A percentile compares a stretch with the other conserved stretches of the same genome.
Evolutionary conservation across 148 eudicot genomes (phyloP).

Genomic region (Camellia granthamiana): DNA sequence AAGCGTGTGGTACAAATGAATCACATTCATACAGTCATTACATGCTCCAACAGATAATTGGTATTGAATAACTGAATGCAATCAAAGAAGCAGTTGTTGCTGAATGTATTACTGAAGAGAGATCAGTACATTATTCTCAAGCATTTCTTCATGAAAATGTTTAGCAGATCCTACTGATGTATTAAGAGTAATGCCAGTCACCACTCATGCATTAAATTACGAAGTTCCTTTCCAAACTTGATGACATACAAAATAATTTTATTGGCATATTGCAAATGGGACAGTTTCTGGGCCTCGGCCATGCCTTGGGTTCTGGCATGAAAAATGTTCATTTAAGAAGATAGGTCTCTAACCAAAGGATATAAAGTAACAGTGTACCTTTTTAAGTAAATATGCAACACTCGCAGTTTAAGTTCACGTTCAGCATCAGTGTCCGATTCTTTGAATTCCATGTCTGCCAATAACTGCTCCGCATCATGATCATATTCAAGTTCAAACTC

Average conservation of each 20-base stretch:
- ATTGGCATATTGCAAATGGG: background rate
- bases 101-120: background rate
- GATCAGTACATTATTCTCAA: background rate
- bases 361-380: constrained; percentile 33
- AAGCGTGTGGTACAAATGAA: background rate
- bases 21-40: background rate
- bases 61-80: background rate
- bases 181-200: background rate
- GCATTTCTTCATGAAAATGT: background rate
- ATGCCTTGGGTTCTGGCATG: background rate
- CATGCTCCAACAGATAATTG: background rate
- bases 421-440: constrained; percentile 78
- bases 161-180: background rate
- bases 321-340: background rate
- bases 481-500: constrained; percentile 92
- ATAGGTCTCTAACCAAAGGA: background rate
- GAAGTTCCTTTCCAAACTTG: background rate
- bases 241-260: background rate
- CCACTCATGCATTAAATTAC: background rate
- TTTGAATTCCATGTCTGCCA: constrained; percentile 94
- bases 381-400: constrained; percentile 64
- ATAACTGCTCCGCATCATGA: constrained; percentile 91
- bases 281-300: background rate
- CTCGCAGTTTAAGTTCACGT: constrained; percentile 66
- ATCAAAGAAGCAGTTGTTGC: background rate